Conservation (phyloP, 2,329 filamentous ascomycete species). For the Exophiala alcalophila region DNA sequence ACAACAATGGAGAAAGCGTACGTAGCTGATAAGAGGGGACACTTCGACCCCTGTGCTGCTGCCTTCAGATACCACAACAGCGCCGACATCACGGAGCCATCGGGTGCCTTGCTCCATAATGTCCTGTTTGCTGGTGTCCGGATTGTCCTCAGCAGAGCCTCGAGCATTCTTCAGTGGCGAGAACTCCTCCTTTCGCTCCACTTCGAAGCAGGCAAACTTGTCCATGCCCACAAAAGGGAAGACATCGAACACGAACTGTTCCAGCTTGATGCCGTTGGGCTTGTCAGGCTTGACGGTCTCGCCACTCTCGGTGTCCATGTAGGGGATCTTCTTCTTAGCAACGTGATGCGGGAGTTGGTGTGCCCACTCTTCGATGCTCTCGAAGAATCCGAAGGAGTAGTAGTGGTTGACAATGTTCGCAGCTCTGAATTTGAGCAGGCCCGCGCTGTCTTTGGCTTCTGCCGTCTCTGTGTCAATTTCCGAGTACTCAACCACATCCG, state of each 20-base stretch:
- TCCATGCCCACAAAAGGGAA: constrained; percentile 83
- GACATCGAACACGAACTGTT: constrained; percentile 98
- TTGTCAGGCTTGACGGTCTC: constrained; percentile 85
- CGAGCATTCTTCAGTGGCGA: constrained; percentile 90
- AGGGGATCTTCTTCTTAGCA: constrained; percentile 97
- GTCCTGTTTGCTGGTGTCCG: constrained; percentile 85
- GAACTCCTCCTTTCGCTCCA: constrained; percentile 96
- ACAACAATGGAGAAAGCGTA: constrained; percentile 56
- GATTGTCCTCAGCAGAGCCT: constrained; percentile 86
- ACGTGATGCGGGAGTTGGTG: constrained; percentile 90
- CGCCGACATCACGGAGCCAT: constrained; percentile 80
- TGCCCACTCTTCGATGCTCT: constrained; percentile 82
- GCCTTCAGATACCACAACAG: constrained; percentile 64
- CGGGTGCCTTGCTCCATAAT: constrained; percentile 86
- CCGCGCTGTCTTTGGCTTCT: constrained; percentile 79
- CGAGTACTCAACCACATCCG: constrained; percentile 97
- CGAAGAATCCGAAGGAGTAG: constrained; percentile 91
- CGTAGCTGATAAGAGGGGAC: constrained; percentile 90
- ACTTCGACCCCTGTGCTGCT: constrained; percentile 74
- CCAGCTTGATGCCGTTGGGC: constrained; percentile 97
- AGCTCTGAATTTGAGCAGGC: constrained; percentile 88
- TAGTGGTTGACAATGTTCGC: constrained; percentile 99
- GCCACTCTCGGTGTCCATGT: constrained; percentile 71
- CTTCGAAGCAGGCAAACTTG: constrained; percentile 94
- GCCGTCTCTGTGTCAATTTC: constrained; percentile 90